phyloP scores from a whole-genome alignment of 2,329 filamentous ascomycete species.

The Fusarium metavorans region DNA sequence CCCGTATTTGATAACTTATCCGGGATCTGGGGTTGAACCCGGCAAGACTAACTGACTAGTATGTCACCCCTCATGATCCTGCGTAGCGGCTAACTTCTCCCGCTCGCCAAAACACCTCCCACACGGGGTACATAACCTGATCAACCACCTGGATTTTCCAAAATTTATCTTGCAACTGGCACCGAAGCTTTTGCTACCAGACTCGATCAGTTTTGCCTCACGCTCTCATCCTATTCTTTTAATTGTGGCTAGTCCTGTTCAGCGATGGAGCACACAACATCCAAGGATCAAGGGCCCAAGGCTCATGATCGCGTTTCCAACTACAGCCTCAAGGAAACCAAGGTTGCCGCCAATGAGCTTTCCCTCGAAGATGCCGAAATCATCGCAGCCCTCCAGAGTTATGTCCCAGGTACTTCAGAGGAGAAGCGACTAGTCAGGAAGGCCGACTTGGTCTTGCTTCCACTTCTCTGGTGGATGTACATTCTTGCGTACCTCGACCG shows the following conservation, averaged over 20 bases:
- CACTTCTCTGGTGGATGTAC: conserved; percentile 66
- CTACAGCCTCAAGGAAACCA: conserved; percentile 17
- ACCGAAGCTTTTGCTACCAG: not conserved
- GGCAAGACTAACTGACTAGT: not conserved
- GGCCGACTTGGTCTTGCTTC: conserved; percentile 55
- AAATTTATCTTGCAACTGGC: not conserved
- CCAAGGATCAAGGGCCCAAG: conserved; percentile 1
- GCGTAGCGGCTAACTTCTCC: not conserved
- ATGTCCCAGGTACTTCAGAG: conserved; percentile 41
- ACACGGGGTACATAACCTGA: conserved; percentile 5
- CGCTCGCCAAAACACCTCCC: not conserved
- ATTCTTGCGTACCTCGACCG: conserved; percentile 47
- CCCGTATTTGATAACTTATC: not conserved
- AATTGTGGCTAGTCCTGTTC: not conserved
- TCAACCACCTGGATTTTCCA: not conserved
- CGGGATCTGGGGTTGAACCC: not conserved
- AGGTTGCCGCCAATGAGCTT: not conserved
- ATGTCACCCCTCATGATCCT: not conserved
- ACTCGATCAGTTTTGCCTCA: not conserved
- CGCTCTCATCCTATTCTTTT: not conserved
- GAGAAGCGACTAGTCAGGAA: conserved; percentile 44
- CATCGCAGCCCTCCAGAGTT: conserved; percentile 42
- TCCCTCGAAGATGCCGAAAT: conserved; percentile 37
- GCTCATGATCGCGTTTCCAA: conserved; percentile 4
- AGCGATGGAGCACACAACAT: not conserved